These are phyloP conservation scores for Thermochaetoides thermophila DNA, from an alignment of 495 filamentous ascomycete species.

Conservation along the genomic window DNA sequence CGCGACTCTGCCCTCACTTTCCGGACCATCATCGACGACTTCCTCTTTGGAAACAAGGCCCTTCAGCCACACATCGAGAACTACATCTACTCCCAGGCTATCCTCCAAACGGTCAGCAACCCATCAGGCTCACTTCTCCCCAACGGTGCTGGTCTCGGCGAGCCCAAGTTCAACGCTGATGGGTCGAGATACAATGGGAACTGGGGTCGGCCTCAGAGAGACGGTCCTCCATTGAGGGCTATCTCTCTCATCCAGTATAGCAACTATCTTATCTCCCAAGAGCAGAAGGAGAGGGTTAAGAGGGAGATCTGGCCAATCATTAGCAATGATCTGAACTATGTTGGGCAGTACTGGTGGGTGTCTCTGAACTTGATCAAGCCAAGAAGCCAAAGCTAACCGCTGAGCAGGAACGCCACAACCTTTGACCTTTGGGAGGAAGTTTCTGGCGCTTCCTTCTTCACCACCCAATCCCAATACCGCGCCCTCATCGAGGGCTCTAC, in stretches of 20 bases:
- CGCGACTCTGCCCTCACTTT: constrained; percentile 49
- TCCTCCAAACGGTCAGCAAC: constrained; percentile 41
- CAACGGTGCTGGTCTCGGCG: constrained; percentile 33
- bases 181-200: constrained; percentile 13
- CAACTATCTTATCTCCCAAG: constrained; percentile 28
- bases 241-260: constrained; percentile 34
- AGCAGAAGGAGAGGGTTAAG: constrained; percentile 22
- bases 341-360: constrained; percentile 48
- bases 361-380: neutral
- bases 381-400: neutral
- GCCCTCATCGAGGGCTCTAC: constrained; percentile 43
- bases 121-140: constrained; percentile 37
- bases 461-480: constrained; percentile 23
- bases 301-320: constrained; percentile 43
- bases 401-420: constrained; percentile 36
- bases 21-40: constrained; percentile 43
- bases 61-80: constrained; percentile 38
- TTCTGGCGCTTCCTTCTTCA: constrained; percentile 43
- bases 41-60: constrained; percentile 32
- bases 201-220: constrained; percentile 43
- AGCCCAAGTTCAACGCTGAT: constrained; percentile 34
- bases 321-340: constrained; percentile 48
- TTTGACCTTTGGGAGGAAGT: constrained; percentile 62
- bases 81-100: constrained; percentile 41
- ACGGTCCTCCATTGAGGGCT: constrained; percentile 51